phyloP scores from a whole-genome alignment of 306 rosid species.

The Trifolium fragiferum region DNA sequence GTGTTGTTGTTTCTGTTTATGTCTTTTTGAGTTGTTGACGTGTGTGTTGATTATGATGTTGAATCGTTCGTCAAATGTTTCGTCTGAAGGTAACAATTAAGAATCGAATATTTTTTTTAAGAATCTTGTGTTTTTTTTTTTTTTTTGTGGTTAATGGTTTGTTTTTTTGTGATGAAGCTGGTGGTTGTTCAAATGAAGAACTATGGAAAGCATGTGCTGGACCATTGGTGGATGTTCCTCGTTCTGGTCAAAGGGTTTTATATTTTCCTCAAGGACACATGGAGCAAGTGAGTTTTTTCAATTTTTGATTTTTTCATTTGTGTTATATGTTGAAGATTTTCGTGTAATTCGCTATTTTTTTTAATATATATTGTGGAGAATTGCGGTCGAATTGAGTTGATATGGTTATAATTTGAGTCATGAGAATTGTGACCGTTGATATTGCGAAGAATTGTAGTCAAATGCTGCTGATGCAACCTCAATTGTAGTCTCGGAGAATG shows the following conservation, averaged over 20 bases:
- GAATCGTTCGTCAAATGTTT: slow-evolving; percentile 61
- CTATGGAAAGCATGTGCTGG: slow-evolving; percentile 89
- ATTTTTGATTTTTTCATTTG: not conserved
- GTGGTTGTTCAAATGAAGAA: slow-evolving; percentile 60
- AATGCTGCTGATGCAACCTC: not conserved
- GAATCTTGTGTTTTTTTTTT: not conserved
- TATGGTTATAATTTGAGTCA: not conserved
- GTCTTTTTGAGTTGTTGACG: slow-evolving; percentile 38
- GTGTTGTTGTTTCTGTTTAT: not conserved
- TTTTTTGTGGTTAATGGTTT: not conserved
- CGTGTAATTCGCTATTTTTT: not conserved
- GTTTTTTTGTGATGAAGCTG: not conserved
- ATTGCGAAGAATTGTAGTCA: not conserved
- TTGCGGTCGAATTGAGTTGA: not conserved
- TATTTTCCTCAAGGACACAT: slow-evolving; percentile 96
- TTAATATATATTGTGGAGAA: not conserved
- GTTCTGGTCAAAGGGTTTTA: slow-evolving; percentile 61
- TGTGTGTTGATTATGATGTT: slow-evolving; percentile 60
- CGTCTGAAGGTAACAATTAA: slow-evolving; percentile 65
- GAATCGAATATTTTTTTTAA: slow-evolving; percentile 19
- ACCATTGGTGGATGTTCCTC: slow-evolving; percentile 89
- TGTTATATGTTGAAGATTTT: not conserved
- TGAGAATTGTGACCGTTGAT: not conserved
- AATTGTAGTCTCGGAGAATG: not conserved
- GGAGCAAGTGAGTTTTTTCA: slow-evolving; percentile 72